phyloP scores from a whole-genome alignment of 352 stramenopile genomes.

The Phytophthora syringae region DNA sequence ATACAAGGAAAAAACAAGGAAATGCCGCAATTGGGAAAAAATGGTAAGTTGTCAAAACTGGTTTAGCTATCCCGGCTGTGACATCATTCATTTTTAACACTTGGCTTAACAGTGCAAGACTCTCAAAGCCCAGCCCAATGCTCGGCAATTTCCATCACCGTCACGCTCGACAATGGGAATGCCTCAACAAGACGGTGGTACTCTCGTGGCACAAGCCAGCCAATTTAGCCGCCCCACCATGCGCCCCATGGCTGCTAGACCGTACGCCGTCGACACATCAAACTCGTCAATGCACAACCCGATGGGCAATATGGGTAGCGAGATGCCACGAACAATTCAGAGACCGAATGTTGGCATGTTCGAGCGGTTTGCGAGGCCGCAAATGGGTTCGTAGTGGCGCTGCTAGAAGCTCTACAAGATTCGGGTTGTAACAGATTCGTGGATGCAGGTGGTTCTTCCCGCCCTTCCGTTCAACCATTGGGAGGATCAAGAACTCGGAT shows the following conservation, averaged over 20 bases:
- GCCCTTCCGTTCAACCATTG: conserved; percentile 50
- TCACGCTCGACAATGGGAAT: conserved; percentile 50
- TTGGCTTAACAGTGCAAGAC: conserved; percentile 62
- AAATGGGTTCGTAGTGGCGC: conserved; percentile 48
- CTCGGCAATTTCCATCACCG: conserved; percentile 66
- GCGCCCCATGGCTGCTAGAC: conserved; percentile 39
- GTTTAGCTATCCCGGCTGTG: no score
- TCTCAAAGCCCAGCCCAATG: conserved; percentile 57
- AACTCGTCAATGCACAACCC: conserved; percentile 36
- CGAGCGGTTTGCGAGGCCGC: conserved; percentile 68
- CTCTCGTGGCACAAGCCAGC: conserved; percentile 38
- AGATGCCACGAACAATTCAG: conserved; percentile 59
- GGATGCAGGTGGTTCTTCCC: conserved; percentile 26
- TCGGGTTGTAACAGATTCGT: conserved; percentile 6
- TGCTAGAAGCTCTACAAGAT: neutral
- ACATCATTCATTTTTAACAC: conserved; percentile 11
- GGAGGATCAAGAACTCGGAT: conserved; percentile 55
- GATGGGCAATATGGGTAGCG: conserved; percentile 37
- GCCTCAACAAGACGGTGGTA: conserved; percentile 36
- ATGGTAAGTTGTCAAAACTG: conserved; percentile 53
- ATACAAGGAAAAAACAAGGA: conserved; percentile 88
- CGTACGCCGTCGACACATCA: conserved; percentile 30
- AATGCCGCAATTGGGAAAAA: conserved; percentile 90
- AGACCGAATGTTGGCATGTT: conserved; percentile 62
- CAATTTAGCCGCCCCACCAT: conserved; percentile 57